A percentile compares a stretch with the other conserved stretches of the same genome.
Conservation (phyloP, 352 stramenopile genomes). For the Blastocystis sp. region DNA sequence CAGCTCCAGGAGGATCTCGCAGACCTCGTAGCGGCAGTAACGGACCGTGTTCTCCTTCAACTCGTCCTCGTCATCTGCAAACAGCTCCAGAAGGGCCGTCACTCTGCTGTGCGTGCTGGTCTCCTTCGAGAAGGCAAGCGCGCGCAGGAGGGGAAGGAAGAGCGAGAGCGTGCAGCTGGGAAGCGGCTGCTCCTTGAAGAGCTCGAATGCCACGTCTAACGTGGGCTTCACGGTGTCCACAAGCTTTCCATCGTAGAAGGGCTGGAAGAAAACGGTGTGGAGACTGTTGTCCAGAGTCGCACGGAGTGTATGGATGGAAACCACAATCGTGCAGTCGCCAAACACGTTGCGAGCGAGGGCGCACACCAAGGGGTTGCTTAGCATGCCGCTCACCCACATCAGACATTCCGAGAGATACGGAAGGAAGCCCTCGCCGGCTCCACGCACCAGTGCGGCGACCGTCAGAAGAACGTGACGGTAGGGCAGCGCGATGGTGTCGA, state of each 20-base stretch:
- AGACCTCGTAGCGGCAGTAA: conserved; percentile 3
- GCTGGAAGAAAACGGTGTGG: conserved; percentile 23
- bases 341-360: conserved; percentile 10
- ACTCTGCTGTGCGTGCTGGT: background rate
- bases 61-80: background rate
- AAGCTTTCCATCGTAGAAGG: background rate
- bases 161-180: background rate
- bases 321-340: background rate
- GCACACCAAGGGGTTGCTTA: conserved; percentile 22
- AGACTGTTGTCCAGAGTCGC: background rate
- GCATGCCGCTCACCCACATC: background rate
- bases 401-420: background rate
- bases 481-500: background rate
- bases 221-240: background rate
- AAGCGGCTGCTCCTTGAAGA: background rate
- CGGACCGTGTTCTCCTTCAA: background rate
- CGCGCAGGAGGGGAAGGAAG: conserved; percentile 9
- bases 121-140: background rate
- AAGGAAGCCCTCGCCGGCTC: background rate
- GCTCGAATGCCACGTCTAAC: background rate
- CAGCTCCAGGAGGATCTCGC: conserved; percentile 37
- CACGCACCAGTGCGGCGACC: background rate
- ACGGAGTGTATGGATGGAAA: background rate
- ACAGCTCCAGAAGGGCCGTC: background rate
- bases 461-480: background rate